These are phyloP conservation scores for Neopestalotiopsis clavispora DNA, from an alignment of 2,329 filamentous ascomycete species.

Conservation along the genomic window DNA sequence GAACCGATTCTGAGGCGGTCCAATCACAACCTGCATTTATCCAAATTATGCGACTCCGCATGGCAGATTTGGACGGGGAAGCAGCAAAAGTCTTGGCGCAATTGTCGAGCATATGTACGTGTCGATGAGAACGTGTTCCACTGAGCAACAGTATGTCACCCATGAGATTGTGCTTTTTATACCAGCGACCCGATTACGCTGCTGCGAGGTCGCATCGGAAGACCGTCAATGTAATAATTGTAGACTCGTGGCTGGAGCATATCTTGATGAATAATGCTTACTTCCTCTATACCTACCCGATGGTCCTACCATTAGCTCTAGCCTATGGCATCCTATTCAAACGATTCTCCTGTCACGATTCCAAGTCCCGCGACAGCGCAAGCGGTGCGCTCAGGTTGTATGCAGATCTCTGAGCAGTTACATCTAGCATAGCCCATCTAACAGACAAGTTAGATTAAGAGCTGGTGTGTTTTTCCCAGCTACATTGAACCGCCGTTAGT, in stretches of 20 bases:
- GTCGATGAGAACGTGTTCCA: too few relatives aligned
- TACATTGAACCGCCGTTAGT: background rate
- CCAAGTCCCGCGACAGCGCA: background rate
- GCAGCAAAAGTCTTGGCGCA: too few relatives aligned
- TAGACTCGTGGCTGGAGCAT: too few relatives aligned
- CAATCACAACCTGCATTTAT: background rate
- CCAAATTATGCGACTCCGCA: background rate
- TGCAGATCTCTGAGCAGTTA: background rate
- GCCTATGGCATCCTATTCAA: background rate
- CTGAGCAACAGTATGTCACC: too few relatives aligned
- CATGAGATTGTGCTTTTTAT: too few relatives aligned
- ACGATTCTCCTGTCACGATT: background rate
- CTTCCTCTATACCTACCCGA: too few relatives aligned
- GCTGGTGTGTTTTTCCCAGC: slow-evolving; percentile 15
- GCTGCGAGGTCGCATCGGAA: too few relatives aligned
- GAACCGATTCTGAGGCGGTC: background rate
- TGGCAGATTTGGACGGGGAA: background rate
- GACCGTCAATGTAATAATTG: too few relatives aligned
- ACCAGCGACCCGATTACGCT: too few relatives aligned
- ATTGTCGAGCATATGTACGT: too few relatives aligned
- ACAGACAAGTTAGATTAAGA: slow-evolving; percentile 47
- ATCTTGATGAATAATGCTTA: too few relatives aligned
- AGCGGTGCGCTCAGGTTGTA: background rate
- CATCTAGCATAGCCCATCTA: slow-evolving; percentile 30
- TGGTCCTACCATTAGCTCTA: too few relatives aligned